Conservation (phyloP, 441 rosid species). For the Populus hybrid region DNA sequence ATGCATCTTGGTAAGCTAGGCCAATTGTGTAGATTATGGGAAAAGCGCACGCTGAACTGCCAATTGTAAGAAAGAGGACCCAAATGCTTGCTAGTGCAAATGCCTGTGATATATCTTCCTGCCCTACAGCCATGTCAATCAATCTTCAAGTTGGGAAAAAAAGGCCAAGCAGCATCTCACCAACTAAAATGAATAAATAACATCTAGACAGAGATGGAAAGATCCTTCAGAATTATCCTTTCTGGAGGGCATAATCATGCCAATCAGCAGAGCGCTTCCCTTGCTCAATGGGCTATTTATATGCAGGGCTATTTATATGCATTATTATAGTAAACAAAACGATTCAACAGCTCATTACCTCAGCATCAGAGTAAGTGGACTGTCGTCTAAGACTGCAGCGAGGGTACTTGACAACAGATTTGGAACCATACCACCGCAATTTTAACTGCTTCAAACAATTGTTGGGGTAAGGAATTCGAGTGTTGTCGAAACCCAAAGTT, state of each 20-base stretch:
- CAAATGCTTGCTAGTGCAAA: constrained; percentile 79
- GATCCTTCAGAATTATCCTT: background rate
- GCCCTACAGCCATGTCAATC: constrained; percentile 88
- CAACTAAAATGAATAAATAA: background rate
- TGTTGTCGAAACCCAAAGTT: background rate
- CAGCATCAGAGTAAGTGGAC: constrained; percentile 87
- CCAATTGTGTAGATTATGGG: constrained; percentile 57
- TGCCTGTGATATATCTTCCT: constrained; percentile 90
- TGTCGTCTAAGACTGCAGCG: constrained; percentile 88
- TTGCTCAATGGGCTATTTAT: background rate
- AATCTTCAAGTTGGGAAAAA: constrained; percentile 44
- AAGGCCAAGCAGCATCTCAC: constrained; percentile 1
- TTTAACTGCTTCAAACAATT: constrained; percentile 52
- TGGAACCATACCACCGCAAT: constrained; percentile 85
- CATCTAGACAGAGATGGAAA: background rate
- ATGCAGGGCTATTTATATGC: too few relatives aligned
- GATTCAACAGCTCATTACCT: constrained; percentile 44
- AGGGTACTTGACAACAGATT: constrained; percentile 90
- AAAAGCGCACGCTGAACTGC: constrained; percentile 50
- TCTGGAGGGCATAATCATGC: background rate
- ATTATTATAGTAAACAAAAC: background rate
- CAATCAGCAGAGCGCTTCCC: background rate
- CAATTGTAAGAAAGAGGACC: constrained; percentile 70
- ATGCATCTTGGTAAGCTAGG: constrained; percentile 57
- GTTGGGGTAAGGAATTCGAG: background rate